These are phyloP conservation scores for Buddleja alternifolia DNA, from an alignment of 257 asterid genomes.

Conservation along the genomic window DNA sequence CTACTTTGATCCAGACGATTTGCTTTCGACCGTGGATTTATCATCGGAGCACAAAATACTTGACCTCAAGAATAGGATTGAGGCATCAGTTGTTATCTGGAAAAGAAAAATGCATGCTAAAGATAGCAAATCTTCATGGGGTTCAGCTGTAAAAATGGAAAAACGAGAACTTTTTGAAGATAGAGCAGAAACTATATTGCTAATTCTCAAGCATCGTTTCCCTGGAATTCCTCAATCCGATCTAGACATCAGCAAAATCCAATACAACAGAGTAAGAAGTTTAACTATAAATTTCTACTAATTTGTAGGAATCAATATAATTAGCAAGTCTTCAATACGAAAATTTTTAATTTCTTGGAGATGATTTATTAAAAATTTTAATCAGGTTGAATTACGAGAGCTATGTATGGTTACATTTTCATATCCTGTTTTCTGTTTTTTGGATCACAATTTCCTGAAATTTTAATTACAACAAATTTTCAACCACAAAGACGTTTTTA, in stretches of 20 bases:
- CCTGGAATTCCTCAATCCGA: conserved; percentile 62
- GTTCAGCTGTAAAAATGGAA: conserved; percentile 63
- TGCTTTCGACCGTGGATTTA: conserved; percentile 52
- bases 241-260: conserved; percentile 60
- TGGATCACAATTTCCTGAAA: too few relatives aligned
- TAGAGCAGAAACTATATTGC: conserved; percentile 58
- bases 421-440: too few relatives aligned
- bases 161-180: conserved; percentile 68
- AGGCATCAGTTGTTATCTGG: conserved; percentile 80
- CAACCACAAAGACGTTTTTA: too few relatives aligned
- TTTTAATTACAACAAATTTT: too few relatives aligned
- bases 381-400: too few relatives aligned
- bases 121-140: conserved; percentile 72
- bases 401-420: too few relatives aligned
- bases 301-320: neutral
- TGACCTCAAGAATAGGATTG: conserved; percentile 66
- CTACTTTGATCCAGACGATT: conserved; percentile 62
- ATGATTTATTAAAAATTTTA: neutral
- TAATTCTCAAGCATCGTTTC: conserved; percentile 56
- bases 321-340: too few relatives aligned
- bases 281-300: neutral
- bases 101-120: conserved; percentile 63
- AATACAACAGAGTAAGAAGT: conserved; percentile 47
- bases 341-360: neutral
- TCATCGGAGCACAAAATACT: conserved; percentile 69